Percentiles rank a stretch among this genome's conserved stretches.
Conservation (phyloP, 116 monocot species). For the Iris pallida region DNA sequence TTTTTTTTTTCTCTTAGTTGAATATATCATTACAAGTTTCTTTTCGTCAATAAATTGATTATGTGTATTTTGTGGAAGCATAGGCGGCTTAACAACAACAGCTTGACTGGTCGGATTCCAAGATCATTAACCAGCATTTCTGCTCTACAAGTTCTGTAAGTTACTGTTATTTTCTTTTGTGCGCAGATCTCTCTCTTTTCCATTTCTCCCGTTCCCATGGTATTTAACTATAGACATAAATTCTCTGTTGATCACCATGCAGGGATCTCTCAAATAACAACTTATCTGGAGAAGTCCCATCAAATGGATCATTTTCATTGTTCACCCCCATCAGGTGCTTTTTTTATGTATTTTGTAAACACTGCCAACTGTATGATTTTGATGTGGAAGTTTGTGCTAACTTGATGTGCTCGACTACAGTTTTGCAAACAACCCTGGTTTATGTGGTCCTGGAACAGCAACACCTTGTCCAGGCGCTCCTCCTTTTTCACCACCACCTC, state of each 20-base stretch:
- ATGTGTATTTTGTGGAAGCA: constrained; percentile 41
- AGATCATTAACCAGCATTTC: constrained; percentile 63
- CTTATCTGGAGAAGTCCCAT: constrained; percentile 78
- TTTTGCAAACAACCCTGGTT: constrained; percentile 72
- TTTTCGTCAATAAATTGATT: background rate
- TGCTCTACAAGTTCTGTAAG: constrained; percentile 86
- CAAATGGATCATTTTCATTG: constrained; percentile 74
- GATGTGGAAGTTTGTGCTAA: background rate
- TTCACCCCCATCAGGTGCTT: constrained; percentile 84
- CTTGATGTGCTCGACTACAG: constrained; percentile 32
- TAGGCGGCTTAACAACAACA: constrained; percentile 95
- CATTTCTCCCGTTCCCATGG: background rate
- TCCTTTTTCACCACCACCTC: constrained; percentile 97
- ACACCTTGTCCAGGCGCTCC: constrained; percentile 80
- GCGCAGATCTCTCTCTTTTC: background rate
- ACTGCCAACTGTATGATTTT: background rate
- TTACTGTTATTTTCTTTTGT: constrained; percentile 24
- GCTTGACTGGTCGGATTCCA: constrained; percentile 63
- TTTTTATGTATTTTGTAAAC: background rate
- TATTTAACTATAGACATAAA: background rate
- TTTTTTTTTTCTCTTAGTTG: constrained; percentile 1
- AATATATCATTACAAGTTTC: background rate
- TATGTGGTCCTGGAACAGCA: constrained; percentile 79
- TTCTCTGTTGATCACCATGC: constrained; percentile 14
- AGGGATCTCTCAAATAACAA: constrained; percentile 90